Evolutionary conservation across 306 rosid genomes (phyloP), one percentile per base, ranked within the genome.

Genomic region (Cicer judaicum): DNA sequence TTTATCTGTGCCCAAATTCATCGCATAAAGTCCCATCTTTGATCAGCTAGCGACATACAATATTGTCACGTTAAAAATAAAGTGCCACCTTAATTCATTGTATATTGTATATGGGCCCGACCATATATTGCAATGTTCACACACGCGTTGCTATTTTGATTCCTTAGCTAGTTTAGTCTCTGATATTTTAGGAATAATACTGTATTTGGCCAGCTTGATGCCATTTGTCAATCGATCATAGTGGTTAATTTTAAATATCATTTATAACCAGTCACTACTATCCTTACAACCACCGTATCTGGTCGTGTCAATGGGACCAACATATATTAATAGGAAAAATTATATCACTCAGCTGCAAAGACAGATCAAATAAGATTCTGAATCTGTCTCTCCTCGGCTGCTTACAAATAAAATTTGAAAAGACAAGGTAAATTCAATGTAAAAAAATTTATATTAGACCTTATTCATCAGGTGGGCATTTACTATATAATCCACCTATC

Each of bases 161-260:
- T 18, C 47, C 39, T 34, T 39, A 21, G 29, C 21, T 14, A n/a
- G 21, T 7, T 7, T 11, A 5, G 24, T 54, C 8, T 10, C 8
- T 10, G 47, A 76, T 72, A 60, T 67, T 76, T 46, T 84, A 4
- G 15, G 2, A 1, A 47, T 6, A 60, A 7, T 0, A 24, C 34
- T n/a, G 36, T 19, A 19, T 47, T 55, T 76, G 42, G 80, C 61
- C 53, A 40, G 82, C 29, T 75, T 68, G 14, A 52, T 73, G 54
- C 44, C 10, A 0, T 56, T 44, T 70, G 70, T 21, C 64, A 40
- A 57, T 57, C 64, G 9, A 53, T 53, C 29, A 11, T 14, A 52
- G 10, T 15, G 24, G 4, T 11, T 48, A 7, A 7, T 52, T 52
- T 14, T 46, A 11, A 6, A 12, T 48, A 49, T 49, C 18, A 49